A percentile compares a stretch with the other conserved stretches of the same genome.
These are phyloP conservation scores for Pharnaceum exiguum DNA, from an alignment of 148 eudicot genomes.

Conservation along the genomic window DNA sequence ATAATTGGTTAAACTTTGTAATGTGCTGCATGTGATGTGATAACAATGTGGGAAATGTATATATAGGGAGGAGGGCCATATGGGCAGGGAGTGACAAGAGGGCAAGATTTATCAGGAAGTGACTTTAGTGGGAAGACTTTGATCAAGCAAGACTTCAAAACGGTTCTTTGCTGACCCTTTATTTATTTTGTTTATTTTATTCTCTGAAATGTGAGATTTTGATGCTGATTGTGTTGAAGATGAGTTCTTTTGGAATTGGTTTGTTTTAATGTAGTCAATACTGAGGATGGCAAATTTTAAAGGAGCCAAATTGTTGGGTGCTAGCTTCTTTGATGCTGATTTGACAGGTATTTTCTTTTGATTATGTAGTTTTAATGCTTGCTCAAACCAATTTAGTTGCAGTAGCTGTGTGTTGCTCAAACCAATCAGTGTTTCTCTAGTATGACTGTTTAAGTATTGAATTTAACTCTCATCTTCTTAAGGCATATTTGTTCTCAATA, in stretches of 20 bases:
- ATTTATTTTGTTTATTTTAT: neutral
- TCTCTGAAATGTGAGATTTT: neutral
- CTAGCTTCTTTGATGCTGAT: conserved; percentile 99
- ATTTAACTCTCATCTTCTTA: too few species aligned
- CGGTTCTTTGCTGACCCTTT: conserved; percentile 32
- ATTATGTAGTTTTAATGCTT: neutral
- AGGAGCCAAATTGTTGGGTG: conserved; percentile 84
- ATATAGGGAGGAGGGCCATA: conserved; percentile 95
- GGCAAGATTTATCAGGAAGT: conserved; percentile 86
- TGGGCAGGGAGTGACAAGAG: conserved; percentile 89
- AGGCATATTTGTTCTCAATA: too few species aligned
- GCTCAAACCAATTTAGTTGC: too few species aligned
- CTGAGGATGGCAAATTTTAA: conserved; percentile 86
- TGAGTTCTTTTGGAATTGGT: neutral
- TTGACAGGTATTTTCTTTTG: conserved; percentile 60
- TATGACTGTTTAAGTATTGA: too few species aligned
- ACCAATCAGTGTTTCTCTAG: neutral
- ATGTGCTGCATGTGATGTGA: neutral
- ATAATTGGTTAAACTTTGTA: neutral
- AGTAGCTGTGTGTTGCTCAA: neutral
- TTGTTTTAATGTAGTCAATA: conserved; percentile 55
- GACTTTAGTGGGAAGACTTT: conserved; percentile 86
- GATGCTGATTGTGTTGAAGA: neutral
- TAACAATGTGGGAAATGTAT: neutral
- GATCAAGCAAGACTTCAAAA: conserved; percentile 93